These are phyloP conservation scores for Paramecium primaurelia DNA, from an alignment of 73 alveolate species.

Conservation along the genomic window DNA sequence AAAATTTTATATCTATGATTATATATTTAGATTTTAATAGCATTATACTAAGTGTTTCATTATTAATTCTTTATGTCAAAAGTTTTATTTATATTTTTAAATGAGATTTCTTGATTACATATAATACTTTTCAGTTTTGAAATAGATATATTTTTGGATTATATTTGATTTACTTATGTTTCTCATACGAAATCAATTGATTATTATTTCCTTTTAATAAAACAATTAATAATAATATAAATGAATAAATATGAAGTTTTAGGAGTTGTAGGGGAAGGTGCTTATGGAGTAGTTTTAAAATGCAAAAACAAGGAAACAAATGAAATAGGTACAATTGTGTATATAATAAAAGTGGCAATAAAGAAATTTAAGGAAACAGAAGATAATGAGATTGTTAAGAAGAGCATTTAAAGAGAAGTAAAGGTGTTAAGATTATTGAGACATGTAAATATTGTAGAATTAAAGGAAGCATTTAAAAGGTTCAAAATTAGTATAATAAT, in stretches of 20 bases:
- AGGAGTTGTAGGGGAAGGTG: slow-evolving; percentile 95
- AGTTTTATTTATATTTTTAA: too few species aligned
- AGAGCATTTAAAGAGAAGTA: slow-evolving; percentile 83
- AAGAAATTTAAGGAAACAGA: slow-evolving; percentile 89
- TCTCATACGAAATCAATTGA: background rate
- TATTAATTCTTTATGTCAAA: background rate
- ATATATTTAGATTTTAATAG: too few species aligned
- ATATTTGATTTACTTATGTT: background rate
- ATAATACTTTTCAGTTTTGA: too few species aligned
- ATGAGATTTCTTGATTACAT: background rate
- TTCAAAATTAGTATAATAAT: background rate
- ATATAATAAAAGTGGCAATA: slow-evolving; percentile 65
- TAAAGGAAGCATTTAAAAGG: slow-evolving; percentile 88
- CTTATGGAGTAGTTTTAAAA: slow-evolving; percentile 90
- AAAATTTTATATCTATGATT: background rate
- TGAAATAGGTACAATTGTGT: slow-evolving; percentile 52
- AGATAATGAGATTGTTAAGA: slow-evolving; percentile 75
- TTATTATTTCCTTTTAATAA: background rate
- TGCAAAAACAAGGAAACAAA: slow-evolving; percentile 80
- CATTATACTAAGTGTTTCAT: background rate
- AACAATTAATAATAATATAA: background rate
- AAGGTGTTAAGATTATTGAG: slow-evolving; percentile 76
- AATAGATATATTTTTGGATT: background rate
- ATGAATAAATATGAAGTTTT: slow-evolving; percentile 91
- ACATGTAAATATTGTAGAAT: slow-evolving; percentile 86